A percentile compares a stretch with the other conserved stretches of the same genome.
Evolutionary conservation across 2,329 filamentous ascomycete species (phyloP).

Genomic region (Akanthomyces lecanii): DNA sequence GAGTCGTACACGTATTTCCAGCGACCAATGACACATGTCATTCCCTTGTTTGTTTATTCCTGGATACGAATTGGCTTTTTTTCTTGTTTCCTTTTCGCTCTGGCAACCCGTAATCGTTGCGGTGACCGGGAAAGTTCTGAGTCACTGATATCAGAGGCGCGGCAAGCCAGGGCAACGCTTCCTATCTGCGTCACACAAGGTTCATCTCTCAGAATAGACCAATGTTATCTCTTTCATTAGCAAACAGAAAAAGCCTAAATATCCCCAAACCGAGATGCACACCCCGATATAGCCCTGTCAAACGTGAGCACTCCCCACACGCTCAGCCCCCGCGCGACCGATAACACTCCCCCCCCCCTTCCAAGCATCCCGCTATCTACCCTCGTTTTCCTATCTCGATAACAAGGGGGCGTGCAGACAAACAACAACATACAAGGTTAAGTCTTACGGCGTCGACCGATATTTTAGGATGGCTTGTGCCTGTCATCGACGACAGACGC

Average conservation of each 20-base stretch:
- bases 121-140: background rate
- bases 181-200: background rate
- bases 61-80: background rate
- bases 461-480: background rate
- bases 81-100: background rate
- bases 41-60: background rate
- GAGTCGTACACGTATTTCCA: background rate
- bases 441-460: background rate
- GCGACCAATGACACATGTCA: background rate
- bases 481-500: background rate
- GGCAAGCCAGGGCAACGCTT: background rate
- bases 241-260: background rate
- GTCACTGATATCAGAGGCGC: too few relatives aligned
- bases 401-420: background rate
- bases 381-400: background rate
- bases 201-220: background rate
- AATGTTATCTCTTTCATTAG: background rate
- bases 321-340: background rate
- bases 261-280: background rate
- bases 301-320: background rate
- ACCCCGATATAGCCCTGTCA: background rate
- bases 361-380: background rate
- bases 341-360: constrained; percentile 8
- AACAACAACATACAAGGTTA: background rate
- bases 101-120: background rate